A percentile compares a stretch with the other conserved stretches of the same genome.
Conservation (phyloP, 345 rosid genomes). For the Mallotus nudiflorus region DNA sequence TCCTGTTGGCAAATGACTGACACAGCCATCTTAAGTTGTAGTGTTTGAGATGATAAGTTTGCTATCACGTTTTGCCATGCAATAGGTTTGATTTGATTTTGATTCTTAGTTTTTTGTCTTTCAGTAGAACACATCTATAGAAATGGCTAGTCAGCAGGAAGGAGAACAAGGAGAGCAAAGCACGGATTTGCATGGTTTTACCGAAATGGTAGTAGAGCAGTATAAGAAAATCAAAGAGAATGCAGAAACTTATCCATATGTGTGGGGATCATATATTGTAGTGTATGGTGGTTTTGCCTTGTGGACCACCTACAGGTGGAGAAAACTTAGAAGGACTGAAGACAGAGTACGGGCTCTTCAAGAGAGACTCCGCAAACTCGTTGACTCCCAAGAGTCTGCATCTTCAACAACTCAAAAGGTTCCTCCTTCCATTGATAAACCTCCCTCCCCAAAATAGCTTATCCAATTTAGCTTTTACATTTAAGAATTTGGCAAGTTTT, state of each 20-base stretch:
- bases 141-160: conserved; percentile 43
- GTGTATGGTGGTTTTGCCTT: conserved; percentile 83
- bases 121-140: background rate
- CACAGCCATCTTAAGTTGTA: no score
- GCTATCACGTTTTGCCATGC: no score
- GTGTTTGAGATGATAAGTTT: no score
- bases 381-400: conserved; percentile 49
- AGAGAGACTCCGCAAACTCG: conserved; percentile 55
- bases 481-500: background rate
- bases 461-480: background rate
- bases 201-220: conserved; percentile 43
- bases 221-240: conserved; percentile 68
- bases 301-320: conserved; percentile 76
- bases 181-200: conserved; percentile 33
- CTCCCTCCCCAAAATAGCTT: background rate
- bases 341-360: conserved; percentile 84
- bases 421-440: conserved; percentile 9
- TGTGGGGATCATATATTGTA: conserved; percentile 84
- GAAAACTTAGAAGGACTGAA: conserved; percentile 85
- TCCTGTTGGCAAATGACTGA: no score
- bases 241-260: conserved; percentile 81
- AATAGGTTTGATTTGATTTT: background rate
- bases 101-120: background rate
- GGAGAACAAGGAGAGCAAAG: conserved; percentile 36
- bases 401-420: conserved; percentile 11